Conservation (phyloP, 2,329 filamentous ascomycete species). For the Colletotrichum sp. region DNA sequence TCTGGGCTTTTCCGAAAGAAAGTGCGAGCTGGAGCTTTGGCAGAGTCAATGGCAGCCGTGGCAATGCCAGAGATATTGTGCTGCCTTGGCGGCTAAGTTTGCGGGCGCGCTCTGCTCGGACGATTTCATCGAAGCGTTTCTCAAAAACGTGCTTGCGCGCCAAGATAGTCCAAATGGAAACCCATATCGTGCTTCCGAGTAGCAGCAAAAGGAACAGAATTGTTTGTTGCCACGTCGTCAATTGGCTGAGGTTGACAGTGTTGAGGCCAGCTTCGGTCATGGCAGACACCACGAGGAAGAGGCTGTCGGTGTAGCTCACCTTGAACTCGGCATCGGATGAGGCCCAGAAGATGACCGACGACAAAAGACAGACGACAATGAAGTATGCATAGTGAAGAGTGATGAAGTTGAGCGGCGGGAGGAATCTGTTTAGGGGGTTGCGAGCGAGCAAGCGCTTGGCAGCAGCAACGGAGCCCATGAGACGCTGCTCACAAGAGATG, state of each 20-base stretch:
- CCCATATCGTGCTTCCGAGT: constrained; percentile 69
- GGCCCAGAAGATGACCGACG: constrained; percentile 66
- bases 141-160: constrained; percentile 68
- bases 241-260: constrained; percentile 65
- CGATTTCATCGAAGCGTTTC: constrained; percentile 60
- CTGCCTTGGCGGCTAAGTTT: constrained; percentile 19
- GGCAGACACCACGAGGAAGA: constrained; percentile 72
- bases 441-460: neutral
- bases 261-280: constrained; percentile 74
- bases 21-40: neutral
- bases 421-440: neutral
- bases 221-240: constrained; percentile 73
- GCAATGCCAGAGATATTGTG: neutral
- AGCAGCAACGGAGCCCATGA: neutral
- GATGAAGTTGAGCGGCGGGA: constrained; percentile 62
- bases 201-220: constrained; percentile 70
- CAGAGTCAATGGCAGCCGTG: neutral
- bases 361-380: constrained; percentile 58
- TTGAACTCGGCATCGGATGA: constrained; percentile 54
- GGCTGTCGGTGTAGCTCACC: constrained; percentile 65
- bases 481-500: neutral
- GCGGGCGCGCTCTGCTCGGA: constrained; percentile 42
- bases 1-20: neutral
- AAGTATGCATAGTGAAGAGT: constrained; percentile 74
- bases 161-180: constrained; percentile 68